phyloP scores from a whole-genome alignment of 2,329 filamentous ascomycete genomes.

The Periconia digitata region DNA sequence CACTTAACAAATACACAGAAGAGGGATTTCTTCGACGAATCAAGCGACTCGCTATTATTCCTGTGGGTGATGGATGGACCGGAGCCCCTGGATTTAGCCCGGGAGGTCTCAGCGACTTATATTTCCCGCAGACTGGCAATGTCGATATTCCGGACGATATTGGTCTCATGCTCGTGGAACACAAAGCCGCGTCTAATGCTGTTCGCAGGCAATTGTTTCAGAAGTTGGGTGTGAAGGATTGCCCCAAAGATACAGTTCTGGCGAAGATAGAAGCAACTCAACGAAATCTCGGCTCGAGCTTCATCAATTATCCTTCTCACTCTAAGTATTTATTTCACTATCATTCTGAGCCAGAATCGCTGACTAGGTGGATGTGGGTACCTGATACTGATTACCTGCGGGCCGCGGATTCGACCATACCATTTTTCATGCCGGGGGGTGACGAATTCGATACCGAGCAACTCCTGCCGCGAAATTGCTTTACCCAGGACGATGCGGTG shows the following conservation, averaged over 20 bases:
- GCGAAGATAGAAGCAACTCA: slow-evolving; percentile 8
- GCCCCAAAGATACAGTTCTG: slow-evolving; percentile 11
- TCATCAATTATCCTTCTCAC: slow-evolving; percentile 1
- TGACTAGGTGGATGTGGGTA: slow-evolving; percentile 9
- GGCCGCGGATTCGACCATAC: neutral
- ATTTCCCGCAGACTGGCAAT: slow-evolving; percentile 14
- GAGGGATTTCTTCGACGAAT: neutral
- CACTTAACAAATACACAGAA: neutral
- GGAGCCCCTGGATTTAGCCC: slow-evolving; percentile 6
- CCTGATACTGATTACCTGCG: neutral
- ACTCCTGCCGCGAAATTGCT: slow-evolving; percentile 9
- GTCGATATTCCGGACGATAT: slow-evolving; percentile 13
- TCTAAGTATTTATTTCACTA: slow-evolving; percentile 16
- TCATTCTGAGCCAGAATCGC: neutral
- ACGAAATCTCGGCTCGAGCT: neutral
- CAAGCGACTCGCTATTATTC: slow-evolving; percentile 16
- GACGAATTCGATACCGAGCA: slow-evolving; percentile 14
- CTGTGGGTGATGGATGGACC: slow-evolving; percentile 14
- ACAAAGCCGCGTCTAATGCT: slow-evolving; percentile 4
- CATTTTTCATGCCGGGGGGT: slow-evolving; percentile 16
- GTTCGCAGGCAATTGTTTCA: slow-evolving; percentile 13
- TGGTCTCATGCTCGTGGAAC: slow-evolving; percentile 11
- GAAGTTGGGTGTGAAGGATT: slow-evolving; percentile 18
- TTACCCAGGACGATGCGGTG: neutral
- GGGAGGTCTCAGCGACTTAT: slow-evolving; percentile 8